Evolutionary conservation across 768 basidiomycete species (phyloP), one percentile per base, ranked within the genome.

Genomic region (Mycena latifolia): DNA sequence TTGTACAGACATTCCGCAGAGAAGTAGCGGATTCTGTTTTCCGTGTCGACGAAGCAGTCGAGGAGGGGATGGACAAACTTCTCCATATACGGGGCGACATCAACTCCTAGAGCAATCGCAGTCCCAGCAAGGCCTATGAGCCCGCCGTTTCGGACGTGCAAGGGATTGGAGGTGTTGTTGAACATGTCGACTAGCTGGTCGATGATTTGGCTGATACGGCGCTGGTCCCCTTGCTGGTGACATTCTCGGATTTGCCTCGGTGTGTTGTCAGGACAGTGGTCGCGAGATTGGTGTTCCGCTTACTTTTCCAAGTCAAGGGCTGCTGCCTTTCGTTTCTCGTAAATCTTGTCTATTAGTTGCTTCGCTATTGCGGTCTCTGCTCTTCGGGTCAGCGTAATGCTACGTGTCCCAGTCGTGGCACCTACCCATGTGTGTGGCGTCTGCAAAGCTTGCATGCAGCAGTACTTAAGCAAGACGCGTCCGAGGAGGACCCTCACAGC

Each of bases 1-100:
- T 99, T 99, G 82, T 99, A 99, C 68, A 99, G 81, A 74, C 96
- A 97, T 76, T 99, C 98, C 27, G 95, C 96, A 7, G 97, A 97
- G 82, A 98, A 98, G 80, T 99, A 99, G 47, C 95, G 89, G 65
- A 99, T 95, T 75, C 95, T 86, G 79, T 94, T 95, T 83, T 99
- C 97, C 2, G 92, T 85, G 77, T 99, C 98, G 66, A 91, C 88
- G 78, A 99, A 98, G 79, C 97, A 98, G 57, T 88, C 87, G 28
- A 99, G 86, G 33, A 99, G 85, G 3, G 94, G 92, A 46, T 92
- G 90, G 37, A 98, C 87, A 74, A 99, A 98, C 72, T 91, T 92
- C 63, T 94, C 93, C 88, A 99, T 93, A 81, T 96, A 96, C 9
- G 94, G 93, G 10, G 96, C 91, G 48, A 99, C 88, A 69, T 98